These are phyloP conservation scores for Powellomyces hirtus DNA, from an alignment of 192 early-diverging fungal genomes.

Conservation along the genomic window DNA sequence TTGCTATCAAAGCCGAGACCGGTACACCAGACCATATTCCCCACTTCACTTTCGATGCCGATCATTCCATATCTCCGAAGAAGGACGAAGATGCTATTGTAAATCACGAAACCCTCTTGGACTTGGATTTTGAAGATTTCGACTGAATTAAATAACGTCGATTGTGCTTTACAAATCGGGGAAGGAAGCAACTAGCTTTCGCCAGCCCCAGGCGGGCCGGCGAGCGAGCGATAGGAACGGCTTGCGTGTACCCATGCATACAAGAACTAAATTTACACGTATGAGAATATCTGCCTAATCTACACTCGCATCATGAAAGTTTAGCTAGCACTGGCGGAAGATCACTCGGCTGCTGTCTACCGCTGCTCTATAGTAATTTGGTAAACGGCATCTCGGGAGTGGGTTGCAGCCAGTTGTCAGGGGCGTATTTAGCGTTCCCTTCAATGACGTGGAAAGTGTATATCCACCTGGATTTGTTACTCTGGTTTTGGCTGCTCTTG, in stretches of 20 bases:
- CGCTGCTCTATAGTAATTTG: conserved; percentile 8
- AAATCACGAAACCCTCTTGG: not conserved
- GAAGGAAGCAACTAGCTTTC: no score
- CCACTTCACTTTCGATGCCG: not conserved
- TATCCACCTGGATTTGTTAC: conserved; percentile 77
- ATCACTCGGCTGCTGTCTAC: no score
- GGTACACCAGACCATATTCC: not conserved
- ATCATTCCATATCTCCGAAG: not conserved
- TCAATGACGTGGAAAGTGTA: conserved; percentile 97
- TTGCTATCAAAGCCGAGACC: not conserved
- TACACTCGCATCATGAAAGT: no score
- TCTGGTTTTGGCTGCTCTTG: conserved; percentile 76
- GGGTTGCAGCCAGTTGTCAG: conserved; percentile 71
- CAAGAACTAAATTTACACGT: no score
- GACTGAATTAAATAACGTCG: no score
- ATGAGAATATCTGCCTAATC: no score
- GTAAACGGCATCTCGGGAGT: conserved; percentile 37
- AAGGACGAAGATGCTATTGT: not conserved
- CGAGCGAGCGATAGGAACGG: no score
- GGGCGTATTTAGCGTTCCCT: conserved; percentile 64
- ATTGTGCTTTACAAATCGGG: no score
- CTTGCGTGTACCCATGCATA: no score
- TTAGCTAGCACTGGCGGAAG: no score
- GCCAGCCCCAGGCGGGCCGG: no score
- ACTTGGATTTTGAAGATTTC: conserved; percentile 1